Base-by-base conservation (phyloP, 2,329 filamentous ascomycete genomes). In the Arthrobotrys pseudoclavata region DNA sequence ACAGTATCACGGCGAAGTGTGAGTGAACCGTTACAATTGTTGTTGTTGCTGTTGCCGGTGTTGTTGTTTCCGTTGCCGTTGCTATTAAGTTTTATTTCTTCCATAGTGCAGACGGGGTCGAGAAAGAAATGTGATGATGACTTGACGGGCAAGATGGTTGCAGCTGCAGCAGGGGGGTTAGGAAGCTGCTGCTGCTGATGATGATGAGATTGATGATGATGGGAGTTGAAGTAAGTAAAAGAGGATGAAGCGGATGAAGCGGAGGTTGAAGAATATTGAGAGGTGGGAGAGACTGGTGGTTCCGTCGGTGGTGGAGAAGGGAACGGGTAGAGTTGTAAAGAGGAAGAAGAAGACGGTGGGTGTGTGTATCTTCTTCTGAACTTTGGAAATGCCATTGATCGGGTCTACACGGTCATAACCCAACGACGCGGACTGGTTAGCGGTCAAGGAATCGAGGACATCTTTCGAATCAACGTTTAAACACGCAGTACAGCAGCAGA, bases 371-470 rank as follows among this genome's bases (percentile, higher is more conserved):
- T 70, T 76, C 72, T 76, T 76, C 66, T 57, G 29, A 61, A 70
- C 66, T 76, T 68, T 66, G 72, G 66, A 66, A 76, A 69, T 52
- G 72, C 72, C 72, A 76, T 76, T 70, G 72, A 70, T 69, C 66
- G 57, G 48, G 72, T 76, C 72, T 76, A 24, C 13, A 53, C 15
- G 9, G 15, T 42, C 15, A 18, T 40, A 48, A 3, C 34, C 29
- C 18, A 42, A 29, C 9, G 22, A n/a, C 15, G 26, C 18, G 31
- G 31, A 34, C 37, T 12, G 22, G 60, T 60, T 42, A 60, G 55
- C 55, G 20, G 20, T 22, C n/a, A 20, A 22, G 10, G 15, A 52
- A 26, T 52, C 15, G 47, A 26, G 5, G 15, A 20, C n/a, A 7
- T 2, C 15, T 47, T 22, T 22, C 18, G 37, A 40, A 40, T 15